Base-by-base conservation (phyloP, 345 rosid genomes). In the Syzygium oleosum region DNA sequence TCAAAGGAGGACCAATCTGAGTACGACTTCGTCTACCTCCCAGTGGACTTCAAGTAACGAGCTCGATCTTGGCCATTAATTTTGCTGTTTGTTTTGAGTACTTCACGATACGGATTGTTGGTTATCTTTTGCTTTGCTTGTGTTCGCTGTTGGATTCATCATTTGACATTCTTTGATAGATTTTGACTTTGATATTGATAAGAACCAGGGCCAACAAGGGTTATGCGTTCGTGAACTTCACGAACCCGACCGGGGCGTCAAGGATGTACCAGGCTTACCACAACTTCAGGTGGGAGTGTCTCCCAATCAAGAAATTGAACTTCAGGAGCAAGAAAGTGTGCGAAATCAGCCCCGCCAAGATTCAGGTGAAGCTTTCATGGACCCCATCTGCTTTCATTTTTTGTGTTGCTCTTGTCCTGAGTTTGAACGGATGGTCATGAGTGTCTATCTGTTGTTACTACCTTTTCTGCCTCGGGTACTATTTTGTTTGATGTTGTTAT, bases 181-280 rank as follows among this genome's bases (percentile, higher is more conserved):
- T 23, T 84, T 14, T 51, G 59, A 41, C n/a, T 63, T 51, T 84
- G 22, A 79, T 38, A 22, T 4, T 87, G 85, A 34, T 52, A 43
- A 86, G 87, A 55, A 90, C 88, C n/a, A 90, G 88, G 85, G 59
- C 88, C 89, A 93, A 93, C 87, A 91, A 90, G 89, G 94, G 94
- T 25, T 93, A 93, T 84, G 94, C 92, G 61, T 93, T 93, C 86
- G 93, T 93, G 63, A 93, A 93, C 92, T 90, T 93, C 91, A 93
- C 94, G 5, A 91, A 88, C 5, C 63, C 89, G 6, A 88, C 38
- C n/a, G 94, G 87, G 16, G 90, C 93, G 3, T 17, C 55, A 85
- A 86, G 92, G 86, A 87, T 93, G 17, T 88, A 88, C 86, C 85
- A 80, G 55, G 93, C 91, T 15, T 91, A 89, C 84, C 87, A 93